Evolutionary conservation across 257 asterid species (phyloP).

Genomic region (Solanum tarapatanum): DNA sequence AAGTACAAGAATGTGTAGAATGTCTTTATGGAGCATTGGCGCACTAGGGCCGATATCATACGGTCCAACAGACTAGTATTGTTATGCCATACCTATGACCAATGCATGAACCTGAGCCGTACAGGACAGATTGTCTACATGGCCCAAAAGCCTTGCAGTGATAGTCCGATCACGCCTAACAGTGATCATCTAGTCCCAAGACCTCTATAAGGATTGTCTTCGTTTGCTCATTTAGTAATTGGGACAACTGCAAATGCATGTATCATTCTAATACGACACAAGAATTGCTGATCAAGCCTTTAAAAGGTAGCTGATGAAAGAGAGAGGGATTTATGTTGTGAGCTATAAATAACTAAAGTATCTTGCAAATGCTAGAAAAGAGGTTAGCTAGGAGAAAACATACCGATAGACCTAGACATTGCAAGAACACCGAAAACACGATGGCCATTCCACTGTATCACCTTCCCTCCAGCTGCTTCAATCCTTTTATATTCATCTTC

Average conservation of each 20-base stretch:
- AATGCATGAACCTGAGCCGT: not conserved
- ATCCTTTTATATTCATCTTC: conserved; percentile 92
- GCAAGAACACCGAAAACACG: conserved; percentile 98
- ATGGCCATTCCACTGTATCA: conserved; percentile 98
- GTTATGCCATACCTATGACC: not conserved
- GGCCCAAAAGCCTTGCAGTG: not conserved
- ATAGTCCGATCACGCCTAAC: not conserved
- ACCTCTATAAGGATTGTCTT: not conserved
- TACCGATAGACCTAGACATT: conserved; percentile 96
- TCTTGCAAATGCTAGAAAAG: not conserved
- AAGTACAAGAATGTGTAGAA: not conserved
- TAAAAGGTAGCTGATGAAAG: not conserved
- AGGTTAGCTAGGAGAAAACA: conserved; percentile 8
- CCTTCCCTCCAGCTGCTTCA: conserved; percentile 95
- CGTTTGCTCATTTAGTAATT: not conserved
- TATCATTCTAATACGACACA: not conserved
- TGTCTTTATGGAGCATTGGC: not conserved
- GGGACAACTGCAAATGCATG: not conserved
- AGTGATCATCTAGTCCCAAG: not conserved
- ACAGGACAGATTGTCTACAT: not conserved
- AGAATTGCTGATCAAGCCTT: not conserved
- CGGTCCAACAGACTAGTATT: not conserved
- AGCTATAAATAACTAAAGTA: not conserved
- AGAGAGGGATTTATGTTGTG: not conserved
- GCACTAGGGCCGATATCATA: not conserved